Percentiles rank a stretch among this genome's conserved stretches.
phyloP scores from a whole-genome alignment of 768 basidiomycete genomes.

The Russula sp. region DNA sequence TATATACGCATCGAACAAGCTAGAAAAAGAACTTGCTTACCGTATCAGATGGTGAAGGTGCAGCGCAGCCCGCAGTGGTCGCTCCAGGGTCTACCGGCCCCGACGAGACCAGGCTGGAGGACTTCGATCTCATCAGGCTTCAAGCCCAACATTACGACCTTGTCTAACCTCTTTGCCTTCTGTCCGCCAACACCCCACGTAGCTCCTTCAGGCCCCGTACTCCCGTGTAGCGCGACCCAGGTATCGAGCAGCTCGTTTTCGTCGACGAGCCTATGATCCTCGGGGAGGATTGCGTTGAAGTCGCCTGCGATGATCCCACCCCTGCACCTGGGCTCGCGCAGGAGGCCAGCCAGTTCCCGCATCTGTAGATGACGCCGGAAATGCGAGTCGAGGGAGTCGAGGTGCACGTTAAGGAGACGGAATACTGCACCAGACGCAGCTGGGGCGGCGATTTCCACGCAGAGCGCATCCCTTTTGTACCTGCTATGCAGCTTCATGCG shows the following conservation, averaged over 20 bases:
- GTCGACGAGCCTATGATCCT: slow-evolving; percentile 32
- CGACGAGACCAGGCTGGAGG: slow-evolving; percentile 31
- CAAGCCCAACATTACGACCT: too few relatives aligned
- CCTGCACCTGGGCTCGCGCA: slow-evolving; percentile 36
- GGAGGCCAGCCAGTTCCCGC: slow-evolving; percentile 29
- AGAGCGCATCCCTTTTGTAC: slow-evolving; percentile 33
- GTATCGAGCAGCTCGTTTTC: slow-evolving; percentile 36
- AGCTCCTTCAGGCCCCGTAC: slow-evolving; percentile 27
- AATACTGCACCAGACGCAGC: slow-evolving; percentile 20
- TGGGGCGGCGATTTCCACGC: slow-evolving; percentile 30
- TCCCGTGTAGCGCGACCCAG: slow-evolving; percentile 34
- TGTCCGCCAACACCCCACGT: slow-evolving; percentile 34
- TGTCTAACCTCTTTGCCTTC: slow-evolving; percentile 26
- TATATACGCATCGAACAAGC: too few relatives aligned
- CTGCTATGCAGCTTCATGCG: background rate
- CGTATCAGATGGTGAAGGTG: too few relatives aligned
- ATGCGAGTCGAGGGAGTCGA: slow-evolving; percentile 29
- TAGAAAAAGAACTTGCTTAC: too few relatives aligned
- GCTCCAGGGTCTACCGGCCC: too few relatives aligned
- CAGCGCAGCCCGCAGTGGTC: too few relatives aligned
- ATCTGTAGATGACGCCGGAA: slow-evolving; percentile 21
- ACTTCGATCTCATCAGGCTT: too few relatives aligned
- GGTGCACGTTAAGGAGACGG: slow-evolving; percentile 36
- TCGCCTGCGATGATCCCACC: too few relatives aligned
- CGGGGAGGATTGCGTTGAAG: slow-evolving; percentile 34